phyloP scores from a whole-genome alignment of 306 rosid genomes.

The Carpinus fangiana region DNA sequence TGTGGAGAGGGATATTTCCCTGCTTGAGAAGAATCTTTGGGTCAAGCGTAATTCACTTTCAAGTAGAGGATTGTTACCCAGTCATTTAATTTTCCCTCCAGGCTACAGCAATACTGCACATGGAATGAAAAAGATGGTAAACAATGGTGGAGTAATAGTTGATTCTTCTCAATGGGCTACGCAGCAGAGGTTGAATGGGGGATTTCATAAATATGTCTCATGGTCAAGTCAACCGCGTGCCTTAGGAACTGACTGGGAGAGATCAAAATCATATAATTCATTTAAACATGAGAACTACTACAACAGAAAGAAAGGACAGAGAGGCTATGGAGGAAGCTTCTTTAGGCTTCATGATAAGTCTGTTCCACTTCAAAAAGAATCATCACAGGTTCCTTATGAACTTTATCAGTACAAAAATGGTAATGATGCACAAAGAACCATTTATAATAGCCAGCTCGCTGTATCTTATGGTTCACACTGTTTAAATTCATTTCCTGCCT shows the following conservation, averaged over 20 bases:
- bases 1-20: neutral
- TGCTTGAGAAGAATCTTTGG: slow-evolving; percentile 1
- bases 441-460: neutral
- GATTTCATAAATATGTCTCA: neutral
- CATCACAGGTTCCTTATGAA: neutral
- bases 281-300: neutral
- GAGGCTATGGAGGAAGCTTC: neutral
- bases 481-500: slow-evolving; percentile 6
- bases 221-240: neutral
- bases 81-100: neutral
- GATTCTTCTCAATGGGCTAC: slow-evolving; percentile 10
- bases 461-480: neutral
- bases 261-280: neutral
- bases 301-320: neutral
- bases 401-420: neutral
- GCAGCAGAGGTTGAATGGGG: slow-evolving; percentile 13
- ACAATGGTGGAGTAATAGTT: neutral
- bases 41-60: neutral
- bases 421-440: slow-evolving; percentile 3
- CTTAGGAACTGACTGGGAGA: neutral
- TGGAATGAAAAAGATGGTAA: neutral
- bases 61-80: neutral
- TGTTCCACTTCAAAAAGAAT: slow-evolving; percentile 1
- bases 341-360: neutral
- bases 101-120: slow-evolving; percentile 4